Evolutionary conservation across 164 flowering plant species (phyloP), one percentile per base, ranked within the genome.

Genomic region (Stephania japonica): DNA sequence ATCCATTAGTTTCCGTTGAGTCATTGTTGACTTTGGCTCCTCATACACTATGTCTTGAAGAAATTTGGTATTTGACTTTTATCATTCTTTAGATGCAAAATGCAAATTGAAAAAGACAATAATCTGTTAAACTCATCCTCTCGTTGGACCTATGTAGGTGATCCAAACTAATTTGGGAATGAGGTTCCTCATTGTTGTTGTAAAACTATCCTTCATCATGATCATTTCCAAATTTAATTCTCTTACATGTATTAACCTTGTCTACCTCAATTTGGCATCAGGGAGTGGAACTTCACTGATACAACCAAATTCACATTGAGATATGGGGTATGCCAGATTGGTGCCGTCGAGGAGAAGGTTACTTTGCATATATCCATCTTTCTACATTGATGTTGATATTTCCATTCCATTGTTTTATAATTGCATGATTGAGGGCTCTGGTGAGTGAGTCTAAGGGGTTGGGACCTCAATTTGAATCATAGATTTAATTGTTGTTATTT

Each of bases 251-350:
- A 64, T 63, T 42, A 13, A 32, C 43, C 12, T 62, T 70, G 42
- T 18, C 4, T 69, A 73, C 74, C 7, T 67, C 32, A 27, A 27
- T 27, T 61, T 41, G 24, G 25, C 70, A 25, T 68, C 80, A 94
- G 99, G 87, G 89, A 86, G 80, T 80, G 94, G 82, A 87, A 81
- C 25, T 95, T 69, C 67, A 93, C 99, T 0, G 96, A 93, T 80
- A 93, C 98, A 23, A 81, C 89, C 67, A 93, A 88, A 83, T 95
- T 95, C 86, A 95, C 96, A 25, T 71, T 95, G 85, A 94, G 99
- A 8, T 95, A 98, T 72, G 98, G 92, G 12, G 96, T 91, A n/a
- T 95, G 99, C 87, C 99, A 93, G 81, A 88, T 86, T 42, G 99
- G 99, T 71, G 86, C 90, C 27, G 73, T 86, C 3, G 99, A 98